Evolutionary conservation across 148 eudicot species (phyloP).

Genomic region (Fagopyrum esculentum): DNA sequence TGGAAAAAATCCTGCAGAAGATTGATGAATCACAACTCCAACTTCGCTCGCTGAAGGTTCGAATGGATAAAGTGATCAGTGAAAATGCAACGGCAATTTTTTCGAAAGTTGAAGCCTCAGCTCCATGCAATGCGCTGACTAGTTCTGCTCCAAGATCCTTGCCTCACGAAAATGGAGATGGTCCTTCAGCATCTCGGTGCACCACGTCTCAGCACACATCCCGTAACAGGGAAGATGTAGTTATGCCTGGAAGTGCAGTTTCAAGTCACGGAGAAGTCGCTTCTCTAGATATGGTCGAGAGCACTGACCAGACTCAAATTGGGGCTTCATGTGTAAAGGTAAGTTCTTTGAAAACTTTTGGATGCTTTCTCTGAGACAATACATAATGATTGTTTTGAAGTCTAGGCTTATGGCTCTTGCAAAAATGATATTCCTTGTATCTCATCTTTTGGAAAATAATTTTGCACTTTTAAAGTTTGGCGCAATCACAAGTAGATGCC

Average conservation of each 20-base stretch:
- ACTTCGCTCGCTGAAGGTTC: constrained; percentile 37
- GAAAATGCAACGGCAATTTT: constrained; percentile 41
- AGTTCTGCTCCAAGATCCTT: constrained; percentile 28
- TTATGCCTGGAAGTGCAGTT: constrained; percentile 35
- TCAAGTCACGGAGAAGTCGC: constrained; percentile 28
- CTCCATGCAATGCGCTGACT: constrained; percentile 22
- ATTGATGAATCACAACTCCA: constrained; percentile 39
- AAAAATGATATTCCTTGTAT: not conserved
- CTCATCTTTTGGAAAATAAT: not conserved
- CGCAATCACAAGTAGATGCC: not conserved
- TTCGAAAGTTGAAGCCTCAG: constrained; percentile 19
- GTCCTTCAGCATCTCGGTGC: constrained; percentile 22
- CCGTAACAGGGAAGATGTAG: constrained; percentile 20
- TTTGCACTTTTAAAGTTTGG: not conserved
- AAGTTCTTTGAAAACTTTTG: constrained; percentile 16
- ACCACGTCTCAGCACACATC: constrained; percentile 29
- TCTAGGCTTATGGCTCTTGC: not conserved
- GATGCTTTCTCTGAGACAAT: not conserved
- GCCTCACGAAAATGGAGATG: constrained; percentile 21
- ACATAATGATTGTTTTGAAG: not conserved
- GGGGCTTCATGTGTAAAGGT: constrained; percentile 36
- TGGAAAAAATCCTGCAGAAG: constrained; percentile 47
- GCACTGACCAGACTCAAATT: constrained; percentile 23
- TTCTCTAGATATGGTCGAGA: constrained; percentile 29
- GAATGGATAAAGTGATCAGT: constrained; percentile 37